Percentiles rank a stretch among this genome's conserved stretches.
These are phyloP conservation scores for Withania somnifera DNA, from an alignment of 305 asterid genomes.

Conservation along the genomic window DNA sequence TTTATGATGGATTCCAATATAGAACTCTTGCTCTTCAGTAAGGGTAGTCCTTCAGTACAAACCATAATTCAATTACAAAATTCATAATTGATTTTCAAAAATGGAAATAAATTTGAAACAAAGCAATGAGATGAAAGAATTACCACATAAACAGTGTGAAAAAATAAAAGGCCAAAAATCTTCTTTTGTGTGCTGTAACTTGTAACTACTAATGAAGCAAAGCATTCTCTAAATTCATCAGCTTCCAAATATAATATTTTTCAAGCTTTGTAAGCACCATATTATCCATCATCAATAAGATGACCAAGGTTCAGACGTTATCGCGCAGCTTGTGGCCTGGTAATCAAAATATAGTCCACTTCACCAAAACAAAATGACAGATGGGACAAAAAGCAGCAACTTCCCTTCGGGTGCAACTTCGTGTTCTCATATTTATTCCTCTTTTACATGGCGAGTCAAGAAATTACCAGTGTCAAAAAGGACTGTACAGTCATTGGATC, in stretches of 20 bases:
- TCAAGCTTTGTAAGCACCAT: slow-evolving; percentile 10
- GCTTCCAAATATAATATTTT: slow-evolving; percentile 24
- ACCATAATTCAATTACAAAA: slow-evolving; percentile 34
- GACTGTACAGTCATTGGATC: slow-evolving; percentile 26
- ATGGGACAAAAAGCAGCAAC: no score
- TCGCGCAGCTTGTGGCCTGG: slow-evolving; percentile 4
- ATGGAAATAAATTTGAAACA: not conserved
- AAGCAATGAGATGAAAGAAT: slow-evolving; percentile 28
- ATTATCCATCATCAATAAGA: not conserved
- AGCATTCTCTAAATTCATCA: slow-evolving; percentile 30
- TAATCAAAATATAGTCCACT: not conserved
- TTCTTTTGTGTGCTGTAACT: slow-evolving; percentile 10
- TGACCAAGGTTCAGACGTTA: not conserved
- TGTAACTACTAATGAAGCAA: slow-evolving; percentile 22
- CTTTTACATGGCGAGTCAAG: not conserved
- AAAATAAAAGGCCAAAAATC: not conserved
- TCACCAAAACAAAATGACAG: not conserved
- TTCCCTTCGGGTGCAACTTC: no score
- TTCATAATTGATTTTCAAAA: slow-evolving; percentile 30
- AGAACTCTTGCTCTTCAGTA: slow-evolving; percentile 12
- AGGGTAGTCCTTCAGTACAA: slow-evolving; percentile 17
- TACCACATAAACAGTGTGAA: slow-evolving; percentile 21
- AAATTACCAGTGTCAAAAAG: slow-evolving; percentile 26
- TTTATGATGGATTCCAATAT: slow-evolving; percentile 16
- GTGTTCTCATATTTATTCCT: no score